Conservation (phyloP, 2,329 filamentous ascomycete species). For the Trichoderma semiorbis region DNA sequence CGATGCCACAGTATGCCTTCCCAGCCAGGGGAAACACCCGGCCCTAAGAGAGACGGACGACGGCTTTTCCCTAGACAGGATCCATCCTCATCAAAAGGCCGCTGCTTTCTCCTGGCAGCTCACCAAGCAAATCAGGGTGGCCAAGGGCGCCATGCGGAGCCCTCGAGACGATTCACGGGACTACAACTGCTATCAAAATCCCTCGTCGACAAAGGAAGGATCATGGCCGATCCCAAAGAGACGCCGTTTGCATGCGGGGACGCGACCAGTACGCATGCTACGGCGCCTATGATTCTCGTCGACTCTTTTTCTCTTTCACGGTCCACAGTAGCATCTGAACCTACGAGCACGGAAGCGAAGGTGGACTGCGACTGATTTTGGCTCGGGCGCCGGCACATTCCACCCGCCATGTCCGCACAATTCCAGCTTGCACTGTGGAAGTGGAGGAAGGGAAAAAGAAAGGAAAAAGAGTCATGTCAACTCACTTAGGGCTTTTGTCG, state of each 20-base stretch:
- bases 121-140: background rate
- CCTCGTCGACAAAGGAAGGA: constrained; percentile 11
- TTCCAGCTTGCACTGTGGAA: constrained; percentile 16
- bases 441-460: background rate
- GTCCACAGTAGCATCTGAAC: constrained; percentile 5
- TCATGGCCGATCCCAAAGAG: background rate
- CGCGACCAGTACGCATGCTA: background rate
- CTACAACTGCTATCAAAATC: constrained; percentile 5
- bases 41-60: constrained; percentile 15
- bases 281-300: background rate
- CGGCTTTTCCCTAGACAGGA: constrained; percentile 20
- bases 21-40: constrained; percentile 25
- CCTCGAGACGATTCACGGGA: constrained; percentile 4
- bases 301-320: background rate
- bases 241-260: constrained; percentile 10
- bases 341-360: background rate
- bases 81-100: constrained; percentile 5
- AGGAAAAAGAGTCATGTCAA: background rate
- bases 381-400: constrained; percentile 14
- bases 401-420: constrained; percentile 13
- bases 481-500: background rate
- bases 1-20: constrained; percentile 12
- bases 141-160: constrained; percentile 7
- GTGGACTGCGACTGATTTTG: constrained; percentile 4
- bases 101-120: background rate